These are phyloP conservation scores for Pseudogymnoascus sp. DNA, from an alignment of 2,329 filamentous ascomycete genomes.

Conservation along the genomic window DNA sequence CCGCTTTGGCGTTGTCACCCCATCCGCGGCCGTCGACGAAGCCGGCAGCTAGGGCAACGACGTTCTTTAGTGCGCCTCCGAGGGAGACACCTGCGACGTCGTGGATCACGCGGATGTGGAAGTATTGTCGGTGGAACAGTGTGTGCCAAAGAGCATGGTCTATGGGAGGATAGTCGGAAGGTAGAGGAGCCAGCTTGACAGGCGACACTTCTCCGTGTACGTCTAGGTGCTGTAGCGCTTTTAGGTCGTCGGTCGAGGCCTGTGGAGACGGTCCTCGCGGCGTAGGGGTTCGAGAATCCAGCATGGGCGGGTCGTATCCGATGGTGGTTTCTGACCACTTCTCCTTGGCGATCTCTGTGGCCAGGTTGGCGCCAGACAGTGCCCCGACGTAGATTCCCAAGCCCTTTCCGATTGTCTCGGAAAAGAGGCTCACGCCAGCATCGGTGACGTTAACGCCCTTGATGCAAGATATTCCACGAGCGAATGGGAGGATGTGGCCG, in stretches of 20 bases:
- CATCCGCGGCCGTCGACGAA: slow-evolving; percentile 94
- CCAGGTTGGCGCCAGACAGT: slow-evolving; percentile 92
- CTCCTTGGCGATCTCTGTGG: slow-evolving; percentile 86
- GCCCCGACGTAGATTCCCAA: slow-evolving; percentile 96
- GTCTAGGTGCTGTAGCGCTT: slow-evolving; percentile 56
- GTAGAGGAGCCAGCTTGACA: slow-evolving; percentile 66
- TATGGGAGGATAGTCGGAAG: slow-evolving; percentile 74
- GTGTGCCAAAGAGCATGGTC: slow-evolving; percentile 76
- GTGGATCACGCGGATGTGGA: slow-evolving; percentile 87
- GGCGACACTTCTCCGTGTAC: slow-evolving; percentile 58
- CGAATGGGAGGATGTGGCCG: slow-evolving; percentile 84
- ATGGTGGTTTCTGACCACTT: slow-evolving; percentile 97
- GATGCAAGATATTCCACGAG: slow-evolving; percentile 92
- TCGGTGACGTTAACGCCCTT: slow-evolving; percentile 94
- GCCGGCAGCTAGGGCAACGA: slow-evolving; percentile 86
- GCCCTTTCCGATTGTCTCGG: slow-evolving; percentile 84
- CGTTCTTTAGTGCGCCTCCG: slow-evolving; percentile 91
- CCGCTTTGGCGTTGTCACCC: slow-evolving; percentile 99
- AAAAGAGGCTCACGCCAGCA: slow-evolving; percentile 80
- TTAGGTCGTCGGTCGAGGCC: slow-evolving; percentile 41
- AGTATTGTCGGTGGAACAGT: slow-evolving; percentile 93
- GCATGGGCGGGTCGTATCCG: slow-evolving; percentile 83
- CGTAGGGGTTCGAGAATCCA: slow-evolving; percentile 74
- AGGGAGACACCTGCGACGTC: slow-evolving; percentile 97
- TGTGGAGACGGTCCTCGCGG: slow-evolving; percentile 44